Percentiles rank a stretch among this genome's conserved stretches.
Evolutionary conservation across 441 rosid species (phyloP).

Genomic region (Flueggea neowawraea): DNA sequence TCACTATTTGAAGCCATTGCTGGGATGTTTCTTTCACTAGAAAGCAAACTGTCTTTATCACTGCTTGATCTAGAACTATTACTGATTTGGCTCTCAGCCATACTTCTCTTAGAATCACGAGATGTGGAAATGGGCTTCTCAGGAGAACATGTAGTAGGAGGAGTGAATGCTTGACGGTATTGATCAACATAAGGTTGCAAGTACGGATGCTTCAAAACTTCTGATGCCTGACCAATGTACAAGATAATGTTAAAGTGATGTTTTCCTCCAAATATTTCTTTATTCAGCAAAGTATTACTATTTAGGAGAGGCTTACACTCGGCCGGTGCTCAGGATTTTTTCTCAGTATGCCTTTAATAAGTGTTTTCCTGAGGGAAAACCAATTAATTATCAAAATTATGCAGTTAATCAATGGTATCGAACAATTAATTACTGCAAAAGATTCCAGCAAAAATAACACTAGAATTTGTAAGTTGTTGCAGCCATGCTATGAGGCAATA

Average conservation of each 20-base stretch:
- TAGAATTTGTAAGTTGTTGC: too few species aligned
- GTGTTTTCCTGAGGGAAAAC: slow-evolving; percentile 56
- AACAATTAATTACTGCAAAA: not conserved
- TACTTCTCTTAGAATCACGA: slow-evolving; percentile 49
- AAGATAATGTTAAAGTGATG: slow-evolving; percentile 12
- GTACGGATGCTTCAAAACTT: slow-evolving; percentile 94
- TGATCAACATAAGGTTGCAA: slow-evolving; percentile 89
- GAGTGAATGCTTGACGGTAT: slow-evolving; percentile 52
- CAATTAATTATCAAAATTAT: slow-evolving; percentile 12
- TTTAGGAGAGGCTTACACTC: slow-evolving; percentile 48
- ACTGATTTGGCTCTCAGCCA: slow-evolving; percentile 90
- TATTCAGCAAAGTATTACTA: slow-evolving; percentile 12
- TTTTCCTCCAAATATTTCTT: slow-evolving; percentile 7
- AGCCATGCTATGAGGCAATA: not conserved
- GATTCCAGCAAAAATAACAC: too few species aligned
- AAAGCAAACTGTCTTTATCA: slow-evolving; percentile 71
- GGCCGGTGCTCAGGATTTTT: slow-evolving; percentile 97
- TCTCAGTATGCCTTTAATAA: slow-evolving; percentile 91
- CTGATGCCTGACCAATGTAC: slow-evolving; percentile 61
- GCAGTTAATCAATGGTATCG: not conserved
- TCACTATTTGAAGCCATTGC: slow-evolving; percentile 34
- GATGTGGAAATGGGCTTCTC: slow-evolving; percentile 47
- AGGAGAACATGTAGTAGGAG: slow-evolving; percentile 34
- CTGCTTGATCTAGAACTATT: slow-evolving; percentile 54
- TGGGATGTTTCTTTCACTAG: slow-evolving; percentile 40